Evolutionary conservation across 768 basidiomycete genomes (phyloP).

Genomic region (Mycena haematopus): DNA sequence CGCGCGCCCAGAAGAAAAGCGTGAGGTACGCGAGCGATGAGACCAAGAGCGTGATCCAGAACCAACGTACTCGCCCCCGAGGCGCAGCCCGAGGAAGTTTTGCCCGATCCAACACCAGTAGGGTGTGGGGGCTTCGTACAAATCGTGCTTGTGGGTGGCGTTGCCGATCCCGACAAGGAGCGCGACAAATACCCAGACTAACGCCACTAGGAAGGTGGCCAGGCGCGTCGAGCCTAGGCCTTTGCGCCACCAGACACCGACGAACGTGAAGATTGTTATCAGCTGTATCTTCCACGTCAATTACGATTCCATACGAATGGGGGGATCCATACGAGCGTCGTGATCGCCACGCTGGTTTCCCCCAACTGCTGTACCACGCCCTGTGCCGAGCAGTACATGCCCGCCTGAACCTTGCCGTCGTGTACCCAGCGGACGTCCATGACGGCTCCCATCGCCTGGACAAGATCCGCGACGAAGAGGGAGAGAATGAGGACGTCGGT

Average conservation of each 20-base stretch:
- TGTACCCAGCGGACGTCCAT: conserved; percentile 46
- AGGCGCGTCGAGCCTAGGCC: conserved; percentile 33
- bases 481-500: conserved; percentile 48
- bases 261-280: conserved; percentile 50
- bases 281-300: conserved; percentile 30
- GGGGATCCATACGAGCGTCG: conserved; percentile 44
- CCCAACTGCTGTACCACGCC: conserved; percentile 49
- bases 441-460: conserved; percentile 46
- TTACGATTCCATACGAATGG: background rate
- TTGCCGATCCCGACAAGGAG: conserved; percentile 41
- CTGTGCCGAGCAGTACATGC: conserved; percentile 45
- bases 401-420: conserved; percentile 40
- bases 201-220: conserved; percentile 36
- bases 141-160: conserved; percentile 27
- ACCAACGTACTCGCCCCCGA: conserved; percentile 54
- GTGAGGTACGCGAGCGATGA: conserved; percentile 43
- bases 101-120: conserved; percentile 54
- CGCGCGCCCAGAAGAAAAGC: conserved; percentile 44
- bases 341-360: conserved; percentile 48
- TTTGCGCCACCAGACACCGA: conserved; percentile 44
- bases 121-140: conserved; percentile 44
- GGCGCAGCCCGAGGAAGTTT: conserved; percentile 37
- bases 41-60: conserved; percentile 47
- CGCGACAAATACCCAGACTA: conserved; percentile 44
- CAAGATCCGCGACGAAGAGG: conserved; percentile 40